These are phyloP conservation scores for Fusarium tuaranense DNA, from an alignment of 2,329 filamentous ascomycete species.

Conservation along the genomic window DNA sequence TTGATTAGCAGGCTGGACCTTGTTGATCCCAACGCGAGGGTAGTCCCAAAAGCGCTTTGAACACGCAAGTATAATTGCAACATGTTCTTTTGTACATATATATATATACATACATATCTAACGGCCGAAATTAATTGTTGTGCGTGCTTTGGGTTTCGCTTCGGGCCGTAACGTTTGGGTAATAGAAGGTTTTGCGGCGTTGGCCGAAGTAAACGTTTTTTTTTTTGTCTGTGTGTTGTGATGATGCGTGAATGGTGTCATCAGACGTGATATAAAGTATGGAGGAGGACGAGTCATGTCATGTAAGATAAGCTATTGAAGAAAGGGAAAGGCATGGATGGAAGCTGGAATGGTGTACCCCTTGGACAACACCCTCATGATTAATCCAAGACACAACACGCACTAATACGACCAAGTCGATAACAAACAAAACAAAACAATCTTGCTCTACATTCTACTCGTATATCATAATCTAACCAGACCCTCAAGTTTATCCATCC, in stretches of 20 bases:
- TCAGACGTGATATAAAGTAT: neutral
- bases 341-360: neutral
- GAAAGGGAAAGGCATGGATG: neutral
- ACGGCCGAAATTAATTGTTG: neutral
- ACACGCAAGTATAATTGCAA: neutral
- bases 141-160: neutral
- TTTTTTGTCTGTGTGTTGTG: neutral
- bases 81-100: neutral
- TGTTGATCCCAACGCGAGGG: slow-evolving; percentile 27
- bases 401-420: neutral
- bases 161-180: neutral
- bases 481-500: neutral
- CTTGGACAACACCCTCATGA: neutral
- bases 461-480: neutral
- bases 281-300: neutral
- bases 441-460: neutral
- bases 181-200: slow-evolving; percentile 1
- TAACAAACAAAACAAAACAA: neutral
- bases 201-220: neutral
- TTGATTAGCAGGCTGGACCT: slow-evolving; percentile 40
- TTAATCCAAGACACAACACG: neutral
- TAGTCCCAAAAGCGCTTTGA: slow-evolving; percentile 32
- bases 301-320: neutral
- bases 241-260: neutral
- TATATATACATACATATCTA: neutral